These are phyloP conservation scores for Mucor velutinosus DNA, from an alignment of 371 early-diverging fungal genomes.

Conservation along the genomic window DNA sequence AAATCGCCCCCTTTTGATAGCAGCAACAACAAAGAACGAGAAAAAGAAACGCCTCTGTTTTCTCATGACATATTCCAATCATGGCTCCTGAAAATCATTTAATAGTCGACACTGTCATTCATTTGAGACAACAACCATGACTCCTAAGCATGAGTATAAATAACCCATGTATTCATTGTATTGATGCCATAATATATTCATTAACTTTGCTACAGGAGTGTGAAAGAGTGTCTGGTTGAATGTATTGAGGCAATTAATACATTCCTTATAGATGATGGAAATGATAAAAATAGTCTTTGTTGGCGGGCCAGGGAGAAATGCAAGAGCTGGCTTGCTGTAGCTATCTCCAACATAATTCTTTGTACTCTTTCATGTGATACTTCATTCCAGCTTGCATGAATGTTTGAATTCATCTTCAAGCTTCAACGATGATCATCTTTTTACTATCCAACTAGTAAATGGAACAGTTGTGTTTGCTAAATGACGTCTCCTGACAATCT, in stretches of 20 bases:
- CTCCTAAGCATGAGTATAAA: background rate
- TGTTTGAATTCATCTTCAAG: background rate
- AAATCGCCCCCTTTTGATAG: background rate
- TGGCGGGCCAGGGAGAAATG: background rate
- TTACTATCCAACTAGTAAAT: background rate
- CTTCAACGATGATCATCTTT: background rate
- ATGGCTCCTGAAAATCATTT: background rate
- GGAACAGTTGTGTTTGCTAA: background rate
- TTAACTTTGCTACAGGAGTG: background rate
- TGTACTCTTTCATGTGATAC: background rate
- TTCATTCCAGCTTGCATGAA: background rate
- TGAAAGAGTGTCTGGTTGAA: background rate
- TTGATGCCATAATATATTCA: background rate
- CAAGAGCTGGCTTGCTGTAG: background rate
- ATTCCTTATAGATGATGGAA: background rate
- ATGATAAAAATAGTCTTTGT: background rate
- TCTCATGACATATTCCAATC: background rate
- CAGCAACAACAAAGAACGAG: background rate
- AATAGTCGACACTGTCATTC: background rate
- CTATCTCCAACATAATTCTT: background rate
- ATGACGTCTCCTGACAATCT: background rate
- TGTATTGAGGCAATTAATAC: background rate
- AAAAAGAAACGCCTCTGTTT: background rate
- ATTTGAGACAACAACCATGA: background rate
- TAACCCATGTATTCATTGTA: background rate